phyloP scores from a whole-genome alignment of 306 rosid genomes.

The Ochetophila trinervis region DNA sequence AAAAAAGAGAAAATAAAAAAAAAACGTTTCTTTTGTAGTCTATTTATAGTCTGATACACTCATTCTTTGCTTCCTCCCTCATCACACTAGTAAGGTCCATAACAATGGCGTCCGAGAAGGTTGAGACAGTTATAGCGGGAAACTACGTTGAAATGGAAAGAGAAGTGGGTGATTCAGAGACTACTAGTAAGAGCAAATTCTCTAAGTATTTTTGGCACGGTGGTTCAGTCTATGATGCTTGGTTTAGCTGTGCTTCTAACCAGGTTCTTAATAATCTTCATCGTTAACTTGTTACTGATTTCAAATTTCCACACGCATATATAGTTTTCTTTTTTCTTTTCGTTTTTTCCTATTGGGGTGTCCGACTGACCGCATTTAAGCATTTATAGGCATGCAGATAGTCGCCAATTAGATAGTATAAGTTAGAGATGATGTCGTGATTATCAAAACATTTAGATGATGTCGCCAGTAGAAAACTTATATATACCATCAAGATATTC shows the following conservation, averaged over 20 bases:
- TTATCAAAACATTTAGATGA: no score
- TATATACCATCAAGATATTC: no score
- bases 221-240: conserved; percentile 97
- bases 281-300: no score
- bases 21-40: conserved; percentile 23
- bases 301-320: no score
- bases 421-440: no score
- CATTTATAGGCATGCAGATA: no score
- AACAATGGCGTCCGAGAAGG: conserved; percentile 95
- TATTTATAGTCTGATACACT: conserved; percentile 39
- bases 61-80: conserved; percentile 34
- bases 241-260: conserved; percentile 97
- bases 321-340: no score
- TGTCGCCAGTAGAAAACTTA: no score
- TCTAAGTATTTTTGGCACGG: conserved; percentile 84
- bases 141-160: conserved; percentile 93
- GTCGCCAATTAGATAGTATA: no score
- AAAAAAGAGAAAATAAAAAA: conserved; percentile 2
- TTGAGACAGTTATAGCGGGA: conserved; percentile 91
- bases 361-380: no score
- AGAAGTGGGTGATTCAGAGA: conserved; percentile 57
- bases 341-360: no score
- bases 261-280: conserved; percentile 44
- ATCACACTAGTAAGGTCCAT: conserved; percentile 15
- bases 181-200: conserved; percentile 47